Percentiles rank a stretch among this genome's conserved stretches.
Conservation (phyloP, 163 green algal genomes). For the Trebouxiophyceae sp. region DNA sequence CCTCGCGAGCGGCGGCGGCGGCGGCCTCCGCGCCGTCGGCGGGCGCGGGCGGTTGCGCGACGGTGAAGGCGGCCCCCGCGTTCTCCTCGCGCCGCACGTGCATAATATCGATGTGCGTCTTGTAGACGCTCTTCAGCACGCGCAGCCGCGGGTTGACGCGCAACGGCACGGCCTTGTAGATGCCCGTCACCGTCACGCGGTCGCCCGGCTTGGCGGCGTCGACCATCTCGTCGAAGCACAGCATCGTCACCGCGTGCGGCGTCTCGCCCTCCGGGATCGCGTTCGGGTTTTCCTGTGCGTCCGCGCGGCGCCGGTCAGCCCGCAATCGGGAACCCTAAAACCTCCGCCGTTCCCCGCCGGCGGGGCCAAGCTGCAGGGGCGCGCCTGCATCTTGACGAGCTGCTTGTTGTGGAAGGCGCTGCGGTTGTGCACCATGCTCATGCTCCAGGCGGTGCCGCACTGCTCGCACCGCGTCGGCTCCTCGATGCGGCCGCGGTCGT, state of each 20-base stretch:
- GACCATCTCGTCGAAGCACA: conserved; percentile 84
- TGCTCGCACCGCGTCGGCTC: conserved; percentile 51
- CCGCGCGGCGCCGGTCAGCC: too few species aligned
- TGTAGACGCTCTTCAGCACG: conserved; percentile 65
- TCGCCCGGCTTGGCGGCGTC: conserved; percentile 84
- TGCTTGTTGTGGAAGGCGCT: conserved; percentile 81
- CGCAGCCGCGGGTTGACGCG: conserved; percentile 61
- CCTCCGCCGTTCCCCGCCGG: too few species aligned
- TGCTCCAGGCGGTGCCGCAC: conserved; percentile 48
- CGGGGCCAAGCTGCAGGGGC: too few species aligned
- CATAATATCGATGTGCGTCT: conserved; percentile 92
- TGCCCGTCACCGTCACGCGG: conserved; percentile 78
- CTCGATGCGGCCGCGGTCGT: conserved; percentile 49
- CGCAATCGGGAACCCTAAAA: too few species aligned
- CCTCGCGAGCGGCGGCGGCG: not conserved
- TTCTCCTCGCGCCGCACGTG: conserved; percentile 65
- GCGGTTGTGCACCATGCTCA: conserved; percentile 73
- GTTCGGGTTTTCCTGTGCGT: conserved; percentile 93
- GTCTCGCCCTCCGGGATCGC: conserved; percentile 96
- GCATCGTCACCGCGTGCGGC: conserved; percentile 83
- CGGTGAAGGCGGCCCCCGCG: too few species aligned
- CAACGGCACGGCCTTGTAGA: conserved; percentile 71
- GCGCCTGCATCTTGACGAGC: conserved; percentile 84
- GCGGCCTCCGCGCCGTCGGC: not conserved
- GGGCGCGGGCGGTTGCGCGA: not conserved